phyloP scores from a whole-genome alignment of 2,329 filamentous ascomycete genomes.

The Thielaviopsis euricoi region DNA sequence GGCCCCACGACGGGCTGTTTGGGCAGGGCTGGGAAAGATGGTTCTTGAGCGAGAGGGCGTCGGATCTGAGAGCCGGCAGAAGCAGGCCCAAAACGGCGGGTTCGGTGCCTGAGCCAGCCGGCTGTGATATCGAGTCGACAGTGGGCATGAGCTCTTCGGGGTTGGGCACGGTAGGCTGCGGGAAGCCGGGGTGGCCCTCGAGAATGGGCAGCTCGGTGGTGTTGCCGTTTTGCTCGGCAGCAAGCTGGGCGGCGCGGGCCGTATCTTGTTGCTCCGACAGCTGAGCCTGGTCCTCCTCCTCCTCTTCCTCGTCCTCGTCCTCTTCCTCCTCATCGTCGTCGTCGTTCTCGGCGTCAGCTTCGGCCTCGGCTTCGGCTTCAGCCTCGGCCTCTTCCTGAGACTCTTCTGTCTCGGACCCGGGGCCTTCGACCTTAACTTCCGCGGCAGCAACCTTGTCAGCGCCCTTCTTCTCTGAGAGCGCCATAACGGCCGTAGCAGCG shows the following conservation, averaged over 20 bases:
- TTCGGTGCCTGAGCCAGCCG: not conserved
- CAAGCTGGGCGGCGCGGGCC: conserved; percentile 12
- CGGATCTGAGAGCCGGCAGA: conserved; percentile 17
- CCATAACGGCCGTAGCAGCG: conserved; percentile 11
- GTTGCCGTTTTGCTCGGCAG: conserved; percentile 11
- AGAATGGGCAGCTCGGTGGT: conserved; percentile 13
- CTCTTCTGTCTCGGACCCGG: conserved; percentile 4
- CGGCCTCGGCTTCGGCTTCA: not conserved
- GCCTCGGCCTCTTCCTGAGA: not conserved
- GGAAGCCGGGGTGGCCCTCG: conserved; percentile 14
- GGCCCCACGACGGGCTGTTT: conserved; percentile 11
- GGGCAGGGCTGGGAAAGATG: conserved; percentile 14
- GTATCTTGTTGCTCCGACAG: not conserved
- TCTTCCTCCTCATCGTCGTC: not conserved
- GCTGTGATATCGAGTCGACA: conserved; percentile 3
- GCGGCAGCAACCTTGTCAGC: not conserved
- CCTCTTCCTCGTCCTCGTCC: not conserved
- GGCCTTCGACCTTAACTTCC: conserved; percentile 1
- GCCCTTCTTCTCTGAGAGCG: conserved; percentile 8
- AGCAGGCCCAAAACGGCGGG: conserved; percentile 15
- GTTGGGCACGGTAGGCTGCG: conserved; percentile 10
- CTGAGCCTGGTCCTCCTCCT: not conserved
- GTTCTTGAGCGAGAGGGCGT: conserved; percentile 17
- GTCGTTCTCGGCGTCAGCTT: conserved; percentile 5
- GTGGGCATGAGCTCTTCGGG: conserved; percentile 8